phyloP scores from a whole-genome alignment of 2,329 filamentous ascomycete genomes.

The Juglanconis oblonga region DNA sequence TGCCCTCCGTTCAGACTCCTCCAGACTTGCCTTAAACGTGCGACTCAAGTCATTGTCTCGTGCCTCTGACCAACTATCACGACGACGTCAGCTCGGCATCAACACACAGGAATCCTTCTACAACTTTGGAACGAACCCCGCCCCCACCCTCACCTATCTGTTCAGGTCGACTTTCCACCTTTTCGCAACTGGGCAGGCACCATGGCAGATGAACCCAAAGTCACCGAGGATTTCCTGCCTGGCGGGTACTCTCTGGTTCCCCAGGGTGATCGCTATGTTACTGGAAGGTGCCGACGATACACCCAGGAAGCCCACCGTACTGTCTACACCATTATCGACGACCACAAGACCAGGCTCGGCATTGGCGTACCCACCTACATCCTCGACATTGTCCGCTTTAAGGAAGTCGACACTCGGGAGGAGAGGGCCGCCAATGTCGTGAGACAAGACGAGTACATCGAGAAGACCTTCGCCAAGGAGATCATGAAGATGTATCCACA shows the following conservation, averaged over 20 bases:
- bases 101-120: too few relatives aligned
- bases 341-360: slow-evolving; percentile 15
- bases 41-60: too few relatives aligned
- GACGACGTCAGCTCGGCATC: too few relatives aligned
- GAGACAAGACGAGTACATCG: slow-evolving; percentile 31
- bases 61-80: too few relatives aligned
- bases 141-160: too few relatives aligned
- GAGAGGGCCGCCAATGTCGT: slow-evolving; percentile 30
- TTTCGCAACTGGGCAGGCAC: too few relatives aligned
- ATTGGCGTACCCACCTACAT: slow-evolving; percentile 37
- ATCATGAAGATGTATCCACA: slow-evolving; percentile 37
- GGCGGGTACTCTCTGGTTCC: not conserved
- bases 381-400: slow-evolving; percentile 24
- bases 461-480: slow-evolving; percentile 30
- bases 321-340: not conserved
- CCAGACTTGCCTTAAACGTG: too few relatives aligned
- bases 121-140: too few relatives aligned
- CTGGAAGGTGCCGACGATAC: not conserved
- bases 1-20: too few relatives aligned
- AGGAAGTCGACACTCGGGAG: slow-evolving; percentile 29
- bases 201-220: too few relatives aligned
- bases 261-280: not conserved
- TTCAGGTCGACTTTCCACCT: too few relatives aligned
- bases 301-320: not conserved
- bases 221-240: not conserved